Evolutionary conservation across 2,329 filamentous ascomycete genomes (phyloP).

Genomic region (Aspergillus flavus): DNA sequence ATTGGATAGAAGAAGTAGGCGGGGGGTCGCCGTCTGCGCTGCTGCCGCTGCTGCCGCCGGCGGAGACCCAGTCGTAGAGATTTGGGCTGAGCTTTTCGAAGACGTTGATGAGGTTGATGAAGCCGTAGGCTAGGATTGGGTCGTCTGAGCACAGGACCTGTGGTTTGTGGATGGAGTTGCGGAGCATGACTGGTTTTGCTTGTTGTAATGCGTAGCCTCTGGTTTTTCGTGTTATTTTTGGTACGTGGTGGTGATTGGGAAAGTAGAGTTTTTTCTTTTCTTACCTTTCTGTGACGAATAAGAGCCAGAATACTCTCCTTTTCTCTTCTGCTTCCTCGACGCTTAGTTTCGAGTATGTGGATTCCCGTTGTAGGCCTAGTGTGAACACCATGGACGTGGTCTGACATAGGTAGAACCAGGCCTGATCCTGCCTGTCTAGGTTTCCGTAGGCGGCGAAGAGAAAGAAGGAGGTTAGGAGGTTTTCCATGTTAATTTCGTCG

Average conservation of each 20-base stretch:
- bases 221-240: background rate
- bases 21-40: slow-evolving; percentile 32
- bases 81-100: slow-evolving; percentile 42
- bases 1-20: slow-evolving; percentile 50
- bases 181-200: slow-evolving; percentile 69
- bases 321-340: slow-evolving; percentile 63
- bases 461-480: slow-evolving; percentile 72
- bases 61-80: slow-evolving; percentile 43
- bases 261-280: slow-evolving; percentile 12
- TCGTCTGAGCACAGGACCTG: slow-evolving; percentile 64
- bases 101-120: slow-evolving; percentile 43
- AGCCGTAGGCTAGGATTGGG: slow-evolving; percentile 43
- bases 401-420: slow-evolving; percentile 79
- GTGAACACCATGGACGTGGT: slow-evolving; percentile 66
- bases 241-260: background rate
- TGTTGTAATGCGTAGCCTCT: slow-evolving; percentile 73
- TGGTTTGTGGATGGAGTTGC: slow-evolving; percentile 65
- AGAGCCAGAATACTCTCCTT: slow-evolving; percentile 71
- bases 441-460: slow-evolving; percentile 73
- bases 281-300: slow-evolving; percentile 71
- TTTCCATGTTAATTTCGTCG: slow-evolving; percentile 44
- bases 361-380: slow-evolving; percentile 47
- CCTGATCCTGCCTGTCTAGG: slow-evolving; percentile 72
- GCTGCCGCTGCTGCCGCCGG: slow-evolving; percentile 34
- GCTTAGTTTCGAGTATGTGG: slow-evolving; percentile 51